A percentile compares a stretch with the other conserved stretches of the same genome.
Conservation (phyloP, 2,329 filamentous ascomycete species). For the Botrytis fragariae region DNA sequence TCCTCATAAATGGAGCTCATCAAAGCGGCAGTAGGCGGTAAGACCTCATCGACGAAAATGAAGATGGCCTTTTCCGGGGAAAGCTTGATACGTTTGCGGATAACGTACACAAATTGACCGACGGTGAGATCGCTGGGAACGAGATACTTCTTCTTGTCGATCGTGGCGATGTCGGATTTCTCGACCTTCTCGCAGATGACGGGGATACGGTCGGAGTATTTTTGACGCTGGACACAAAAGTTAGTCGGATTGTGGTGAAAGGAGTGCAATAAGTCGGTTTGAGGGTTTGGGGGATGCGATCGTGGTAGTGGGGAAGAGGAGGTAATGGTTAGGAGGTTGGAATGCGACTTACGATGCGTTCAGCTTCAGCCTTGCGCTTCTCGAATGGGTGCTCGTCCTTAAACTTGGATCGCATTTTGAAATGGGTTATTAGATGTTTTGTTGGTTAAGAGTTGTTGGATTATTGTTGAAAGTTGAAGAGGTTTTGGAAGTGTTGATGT, state of each 20-base stretch:
- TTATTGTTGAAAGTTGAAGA: neutral
- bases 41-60: slow-evolving; percentile 98
- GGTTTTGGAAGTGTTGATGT: neutral
- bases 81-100: slow-evolving; percentile 99
- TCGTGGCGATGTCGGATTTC: slow-evolving; percentile 98
- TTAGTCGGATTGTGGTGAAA: neutral
- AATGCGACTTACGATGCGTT: slow-evolving; percentile 55
- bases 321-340: slow-evolving; percentile 16
- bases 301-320: slow-evolving; percentile 14
- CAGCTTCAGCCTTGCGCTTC: slow-evolving; percentile 99
- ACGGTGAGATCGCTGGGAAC: slow-evolving; percentile 97
- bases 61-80: slow-evolving; percentile 99
- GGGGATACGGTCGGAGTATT: slow-evolving; percentile 97
- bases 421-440: slow-evolving; percentile 37
- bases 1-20: slow-evolving; percentile 99
- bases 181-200: slow-evolving; percentile 99
- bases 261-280: slow-evolving; percentile 17
- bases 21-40: slow-evolving; percentile 91
- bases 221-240: slow-evolving; percentile 63
- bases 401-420: slow-evolving; percentile 96
- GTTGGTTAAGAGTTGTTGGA: neutral
- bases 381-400: slow-evolving; percentile 99
- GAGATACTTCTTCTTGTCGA: slow-evolving; percentile 99
- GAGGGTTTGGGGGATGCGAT: slow-evolving; percentile 16
- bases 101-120: slow-evolving; percentile 99